A percentile compares a stretch with the other conserved stretches of the same genome.
phyloP scores from a whole-genome alignment of 768 basidiomycete genomes.

The Imleria badia region DNA sequence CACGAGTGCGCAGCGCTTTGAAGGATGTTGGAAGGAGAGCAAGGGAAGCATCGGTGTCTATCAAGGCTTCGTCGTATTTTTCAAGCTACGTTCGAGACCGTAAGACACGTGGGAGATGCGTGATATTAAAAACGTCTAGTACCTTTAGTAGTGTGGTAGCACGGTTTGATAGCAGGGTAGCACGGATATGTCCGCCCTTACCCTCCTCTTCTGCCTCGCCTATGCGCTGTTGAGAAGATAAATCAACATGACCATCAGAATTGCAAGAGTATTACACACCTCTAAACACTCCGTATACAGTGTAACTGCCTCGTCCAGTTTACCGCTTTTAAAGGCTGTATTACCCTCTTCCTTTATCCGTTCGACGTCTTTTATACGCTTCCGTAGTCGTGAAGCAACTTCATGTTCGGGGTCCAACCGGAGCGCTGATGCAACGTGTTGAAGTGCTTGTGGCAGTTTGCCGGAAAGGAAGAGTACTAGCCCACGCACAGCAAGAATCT shows the following conservation, averaged over 20 bases:
- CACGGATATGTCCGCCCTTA: conserved; percentile 77
- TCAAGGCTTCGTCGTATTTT: conserved; percentile 64
- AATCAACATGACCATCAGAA: background rate
- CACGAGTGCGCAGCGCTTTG: conserved; percentile 86
- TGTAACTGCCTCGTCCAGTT: conserved; percentile 58
- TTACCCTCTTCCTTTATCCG: conserved; percentile 86
- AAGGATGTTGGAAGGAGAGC: conserved; percentile 61
- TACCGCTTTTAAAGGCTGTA: conserved; percentile 61
- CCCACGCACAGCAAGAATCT: conserved; percentile 75
- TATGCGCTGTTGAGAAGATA: conserved; percentile 47
- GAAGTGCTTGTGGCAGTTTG: conserved; percentile 67
- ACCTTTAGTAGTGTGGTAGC: conserved; percentile 82
- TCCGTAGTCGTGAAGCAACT: conserved; percentile 66
- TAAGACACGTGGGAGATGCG: background rate
- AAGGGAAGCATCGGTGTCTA: conserved; percentile 70
- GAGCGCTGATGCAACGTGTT: conserved; percentile 70
- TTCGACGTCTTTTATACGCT: conserved; percentile 81
- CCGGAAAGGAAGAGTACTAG: conserved; percentile 74
- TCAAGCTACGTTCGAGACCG: conserved; percentile 47
- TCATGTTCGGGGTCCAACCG: conserved; percentile 78
- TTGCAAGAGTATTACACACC: conserved; percentile 34
- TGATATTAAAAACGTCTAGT: background rate
- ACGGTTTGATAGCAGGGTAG: conserved; percentile 78
- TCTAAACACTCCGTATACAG: conserved; percentile 75
- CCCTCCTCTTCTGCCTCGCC: conserved; percentile 70